These are phyloP conservation scores for Thelonectria olida DNA, from an alignment of 2,329 filamentous ascomycete species.

Conservation along the genomic window DNA sequence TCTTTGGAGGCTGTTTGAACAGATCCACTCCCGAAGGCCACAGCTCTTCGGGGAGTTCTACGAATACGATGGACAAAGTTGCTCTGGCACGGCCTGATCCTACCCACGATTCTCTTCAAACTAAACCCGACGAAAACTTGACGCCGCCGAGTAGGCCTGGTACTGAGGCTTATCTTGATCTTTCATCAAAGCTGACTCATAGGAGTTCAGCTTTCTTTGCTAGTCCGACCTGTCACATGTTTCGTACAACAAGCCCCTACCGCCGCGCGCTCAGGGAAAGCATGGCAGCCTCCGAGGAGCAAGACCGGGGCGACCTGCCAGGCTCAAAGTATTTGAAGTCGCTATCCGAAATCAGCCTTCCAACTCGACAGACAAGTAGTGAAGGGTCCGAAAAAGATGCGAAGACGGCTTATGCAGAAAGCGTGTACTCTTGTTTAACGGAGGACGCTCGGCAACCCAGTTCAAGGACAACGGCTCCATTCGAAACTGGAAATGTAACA, in stretches of 20 bases:
- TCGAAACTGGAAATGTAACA: slow-evolving; percentile 16
- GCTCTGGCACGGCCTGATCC: not conserved
- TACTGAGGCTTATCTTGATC: slow-evolving; percentile 21
- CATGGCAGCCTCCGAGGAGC: slow-evolving; percentile 50
- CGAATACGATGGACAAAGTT: not conserved
- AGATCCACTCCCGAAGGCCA: not conserved
- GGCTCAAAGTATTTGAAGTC: slow-evolving; percentile 52
- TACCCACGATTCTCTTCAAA: not conserved
- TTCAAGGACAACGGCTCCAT: not conserved
- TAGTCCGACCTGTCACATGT: slow-evolving; percentile 60
- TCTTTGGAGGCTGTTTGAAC: slow-evolving; percentile 38
- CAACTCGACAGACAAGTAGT: slow-evolving; percentile 50
- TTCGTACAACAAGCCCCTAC: slow-evolving; percentile 65
- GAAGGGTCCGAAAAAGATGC: slow-evolving; percentile 50
- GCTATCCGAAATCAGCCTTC: slow-evolving; percentile 51
- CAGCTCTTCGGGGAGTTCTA: slow-evolving; percentile 10
- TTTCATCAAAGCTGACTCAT: slow-evolving; percentile 47
- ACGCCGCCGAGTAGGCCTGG: not conserved
- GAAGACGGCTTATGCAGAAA: slow-evolving; percentile 55
- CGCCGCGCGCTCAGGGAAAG: slow-evolving; percentile 59
- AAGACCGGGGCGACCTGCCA: slow-evolving; percentile 33
- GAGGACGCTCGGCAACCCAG: slow-evolving; percentile 32
- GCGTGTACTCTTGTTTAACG: slow-evolving; percentile 55
- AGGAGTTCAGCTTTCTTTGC: slow-evolving; percentile 61
- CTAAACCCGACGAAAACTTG: not conserved